Conservation (phyloP, 2,329 filamentous ascomycete species). For the Scedosporium minutisporum region DNA sequence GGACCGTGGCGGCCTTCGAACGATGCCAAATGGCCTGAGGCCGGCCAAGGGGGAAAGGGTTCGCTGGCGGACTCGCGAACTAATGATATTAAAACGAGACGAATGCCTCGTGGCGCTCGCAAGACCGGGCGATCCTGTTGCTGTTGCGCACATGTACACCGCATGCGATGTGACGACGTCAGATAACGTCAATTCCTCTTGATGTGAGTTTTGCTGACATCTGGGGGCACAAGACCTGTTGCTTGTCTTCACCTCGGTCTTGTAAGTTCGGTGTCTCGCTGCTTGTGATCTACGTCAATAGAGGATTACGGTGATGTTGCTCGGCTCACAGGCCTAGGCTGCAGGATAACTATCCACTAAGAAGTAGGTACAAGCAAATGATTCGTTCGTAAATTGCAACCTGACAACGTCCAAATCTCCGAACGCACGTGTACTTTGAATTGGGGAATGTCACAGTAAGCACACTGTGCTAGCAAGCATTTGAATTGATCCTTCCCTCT, state of each 20-base stretch:
- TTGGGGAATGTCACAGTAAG: no score
- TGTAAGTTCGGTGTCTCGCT: not conserved
- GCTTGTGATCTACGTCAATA: not conserved
- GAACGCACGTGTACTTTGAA: not conserved
- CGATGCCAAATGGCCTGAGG: not conserved
- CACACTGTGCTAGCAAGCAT: no score
- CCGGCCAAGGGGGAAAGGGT: not conserved
- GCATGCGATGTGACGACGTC: not conserved
- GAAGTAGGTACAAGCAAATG: no score
- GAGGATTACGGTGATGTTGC: not conserved
- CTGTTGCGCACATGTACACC: not conserved
- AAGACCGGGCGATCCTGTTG: not conserved
- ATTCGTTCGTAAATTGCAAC: no score
- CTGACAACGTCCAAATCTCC: not conserved
- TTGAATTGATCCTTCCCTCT: not conserved
- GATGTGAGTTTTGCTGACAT: not conserved
- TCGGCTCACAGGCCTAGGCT: no score
- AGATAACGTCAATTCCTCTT: not conserved
- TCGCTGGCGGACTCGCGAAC: not conserved
- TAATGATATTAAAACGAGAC: not conserved
- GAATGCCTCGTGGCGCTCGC: not conserved
- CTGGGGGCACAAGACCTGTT: not conserved
- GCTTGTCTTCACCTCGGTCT: not conserved
- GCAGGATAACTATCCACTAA: no score
- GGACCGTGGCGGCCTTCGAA: not conserved